phyloP scores from a whole-genome alignment of 2,329 filamentous ascomycete genomes.

The Fusarium siculi region DNA sequence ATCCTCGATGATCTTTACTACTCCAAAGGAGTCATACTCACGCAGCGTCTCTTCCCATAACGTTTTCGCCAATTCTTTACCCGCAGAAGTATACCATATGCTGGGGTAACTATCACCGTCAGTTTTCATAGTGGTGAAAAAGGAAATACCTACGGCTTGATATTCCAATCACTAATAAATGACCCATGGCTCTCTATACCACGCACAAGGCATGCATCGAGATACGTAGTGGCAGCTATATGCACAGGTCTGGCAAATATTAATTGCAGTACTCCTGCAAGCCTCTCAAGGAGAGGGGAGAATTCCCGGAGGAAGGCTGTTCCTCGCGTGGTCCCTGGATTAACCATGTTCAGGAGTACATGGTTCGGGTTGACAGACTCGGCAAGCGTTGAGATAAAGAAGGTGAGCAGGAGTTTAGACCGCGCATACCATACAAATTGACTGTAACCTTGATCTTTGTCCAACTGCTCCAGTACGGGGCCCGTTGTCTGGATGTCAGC shows the following conservation, averaged over 20 bases:
- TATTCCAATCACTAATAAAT: background rate
- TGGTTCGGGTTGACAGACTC: background rate
- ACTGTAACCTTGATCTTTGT: background rate
- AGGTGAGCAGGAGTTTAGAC: background rate
- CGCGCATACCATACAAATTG: background rate
- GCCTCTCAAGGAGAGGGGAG: background rate
- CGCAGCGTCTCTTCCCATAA: background rate
- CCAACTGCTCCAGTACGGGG: background rate
- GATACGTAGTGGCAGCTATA: background rate
- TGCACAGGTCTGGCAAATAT: background rate
- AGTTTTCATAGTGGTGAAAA: background rate
- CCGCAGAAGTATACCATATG: background rate
- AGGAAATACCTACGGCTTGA: background rate
- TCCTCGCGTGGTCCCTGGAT: background rate
- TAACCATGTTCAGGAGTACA: background rate
- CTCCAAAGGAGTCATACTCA: background rate
- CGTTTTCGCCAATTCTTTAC: background rate
- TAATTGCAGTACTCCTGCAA: background rate
- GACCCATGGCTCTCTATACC: background rate
- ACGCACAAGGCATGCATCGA: background rate
- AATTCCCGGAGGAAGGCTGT: background rate
- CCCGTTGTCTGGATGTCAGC: rapidly evolving
- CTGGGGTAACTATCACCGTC: rapidly evolving
- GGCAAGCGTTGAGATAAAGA: background rate
- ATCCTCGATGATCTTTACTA: background rate